Evolutionary conservation across 805 yeast genomes (phyloP).

Genomic region (Candida nemodendra): DNA sequence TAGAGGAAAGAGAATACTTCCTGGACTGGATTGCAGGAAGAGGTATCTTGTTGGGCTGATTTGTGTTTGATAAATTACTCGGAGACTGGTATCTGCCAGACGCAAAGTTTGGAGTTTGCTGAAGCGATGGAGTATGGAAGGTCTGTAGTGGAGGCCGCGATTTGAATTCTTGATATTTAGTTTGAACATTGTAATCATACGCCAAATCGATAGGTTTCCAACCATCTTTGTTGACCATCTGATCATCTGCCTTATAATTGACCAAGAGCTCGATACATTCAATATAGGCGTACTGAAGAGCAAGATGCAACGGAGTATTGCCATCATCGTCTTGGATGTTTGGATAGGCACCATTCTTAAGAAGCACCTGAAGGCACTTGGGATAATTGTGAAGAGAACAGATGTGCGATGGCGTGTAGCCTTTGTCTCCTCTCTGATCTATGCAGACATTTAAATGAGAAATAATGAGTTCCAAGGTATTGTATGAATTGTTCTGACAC

Average conservation of each 20-base stretch:
- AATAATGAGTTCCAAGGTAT: slow-evolving; percentile 69
- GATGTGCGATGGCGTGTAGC: slow-evolving; percentile 67
- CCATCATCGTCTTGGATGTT: slow-evolving; percentile 70
- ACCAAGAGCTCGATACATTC: slow-evolving; percentile 55
- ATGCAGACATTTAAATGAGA: slow-evolving; percentile 54
- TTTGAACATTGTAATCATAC: slow-evolving; percentile 49
- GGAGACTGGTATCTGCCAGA: slow-evolving; percentile 5
- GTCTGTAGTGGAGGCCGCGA: slow-evolving; percentile 25
- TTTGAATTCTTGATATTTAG: slow-evolving; percentile 36
- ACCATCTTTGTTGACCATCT: slow-evolving; percentile 52
- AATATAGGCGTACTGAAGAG: slow-evolving; percentile 66
- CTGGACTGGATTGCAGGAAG: slow-evolving; percentile 19
- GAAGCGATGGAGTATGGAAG: slow-evolving; percentile 18
- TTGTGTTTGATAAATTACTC: slow-evolving; percentile 3
- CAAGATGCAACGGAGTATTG: slow-evolving; percentile 82
- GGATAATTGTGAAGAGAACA: slow-evolving; percentile 60
- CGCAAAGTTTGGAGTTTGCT: slow-evolving; percentile 9
- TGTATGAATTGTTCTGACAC: slow-evolving; percentile 50
- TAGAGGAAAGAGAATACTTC: slow-evolving; percentile 18
- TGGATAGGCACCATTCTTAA: slow-evolving; percentile 77
- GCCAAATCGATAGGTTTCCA: slow-evolving; percentile 67
- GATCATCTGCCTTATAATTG: slow-evolving; percentile 47
- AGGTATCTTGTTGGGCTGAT: slow-evolving; percentile 8
- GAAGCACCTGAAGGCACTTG: slow-evolving; percentile 60
- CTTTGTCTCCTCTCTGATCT: slow-evolving; percentile 45